These are phyloP conservation scores for Kuraishia molischiana DNA, from an alignment of 805 yeast species.

Conservation along the genomic window DNA sequence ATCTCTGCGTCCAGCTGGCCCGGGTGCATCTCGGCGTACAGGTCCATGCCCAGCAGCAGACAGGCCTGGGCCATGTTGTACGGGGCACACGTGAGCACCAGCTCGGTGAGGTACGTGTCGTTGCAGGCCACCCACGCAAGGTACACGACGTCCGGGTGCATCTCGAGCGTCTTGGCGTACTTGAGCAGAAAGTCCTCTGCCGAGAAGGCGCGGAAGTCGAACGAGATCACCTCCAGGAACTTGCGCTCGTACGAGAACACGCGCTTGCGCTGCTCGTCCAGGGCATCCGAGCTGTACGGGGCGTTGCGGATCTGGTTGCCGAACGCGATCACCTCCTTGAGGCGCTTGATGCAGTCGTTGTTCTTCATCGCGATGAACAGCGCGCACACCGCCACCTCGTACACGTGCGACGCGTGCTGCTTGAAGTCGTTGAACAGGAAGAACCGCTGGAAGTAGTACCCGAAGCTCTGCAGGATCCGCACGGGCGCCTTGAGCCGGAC, in stretches of 20 bases:
- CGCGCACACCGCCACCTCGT: constrained; percentile 60
- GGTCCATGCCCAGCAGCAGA: constrained; percentile 40
- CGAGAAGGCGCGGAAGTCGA: constrained; percentile 66
- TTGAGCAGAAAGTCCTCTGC: constrained; percentile 61
- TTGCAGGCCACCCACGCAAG: constrained; percentile 69
- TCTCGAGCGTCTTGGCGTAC: constrained; percentile 37
- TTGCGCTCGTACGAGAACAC: constrained; percentile 58
- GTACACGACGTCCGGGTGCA: constrained; percentile 37
- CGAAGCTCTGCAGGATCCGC: constrained; percentile 57
- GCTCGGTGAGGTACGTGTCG: constrained; percentile 64
- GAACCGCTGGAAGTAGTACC: constrained; percentile 65
- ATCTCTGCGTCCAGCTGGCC: neutral
- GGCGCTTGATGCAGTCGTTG: constrained; percentile 76
- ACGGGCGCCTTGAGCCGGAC: constrained; percentile 56
- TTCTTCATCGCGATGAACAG: constrained; percentile 65
- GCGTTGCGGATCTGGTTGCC: constrained; percentile 27
- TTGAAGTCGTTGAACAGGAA: constrained; percentile 57
- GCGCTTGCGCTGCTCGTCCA: constrained; percentile 48
- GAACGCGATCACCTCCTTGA: constrained; percentile 48
- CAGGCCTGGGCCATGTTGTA: constrained; percentile 68
- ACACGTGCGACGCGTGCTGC: constrained; percentile 30
- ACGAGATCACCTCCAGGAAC: constrained; percentile 65
- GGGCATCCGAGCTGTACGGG: constrained; percentile 15
- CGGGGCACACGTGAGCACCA: constrained; percentile 60
- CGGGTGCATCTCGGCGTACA: constrained; percentile 14